phyloP scores from a whole-genome alignment of 352 stramenopile species.

The Phytopythium aichiense region DNA sequence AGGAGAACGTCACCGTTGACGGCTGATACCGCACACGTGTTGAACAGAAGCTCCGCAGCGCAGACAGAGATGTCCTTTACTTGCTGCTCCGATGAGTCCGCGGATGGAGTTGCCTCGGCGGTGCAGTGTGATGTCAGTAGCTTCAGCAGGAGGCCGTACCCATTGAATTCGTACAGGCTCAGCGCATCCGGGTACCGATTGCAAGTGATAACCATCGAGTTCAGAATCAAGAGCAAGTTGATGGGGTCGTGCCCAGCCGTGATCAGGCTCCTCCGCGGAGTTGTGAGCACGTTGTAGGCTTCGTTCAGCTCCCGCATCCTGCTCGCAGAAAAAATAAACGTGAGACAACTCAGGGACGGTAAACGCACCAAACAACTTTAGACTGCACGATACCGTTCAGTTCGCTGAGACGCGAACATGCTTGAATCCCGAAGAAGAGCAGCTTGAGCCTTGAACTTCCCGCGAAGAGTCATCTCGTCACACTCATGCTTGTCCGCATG shows the following conservation, averaged over 20 bases:
- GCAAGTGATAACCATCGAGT: constrained; percentile 63
- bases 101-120: constrained; percentile 28
- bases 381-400: constrained; percentile 29
- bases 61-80: constrained; percentile 53
- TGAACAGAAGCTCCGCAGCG: constrained; percentile 62
- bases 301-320: constrained; percentile 47
- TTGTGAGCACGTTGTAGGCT: constrained; percentile 66
- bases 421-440: constrained; percentile 26
- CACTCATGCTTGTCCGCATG: constrained; percentile 18
- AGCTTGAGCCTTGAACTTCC: constrained; percentile 52
- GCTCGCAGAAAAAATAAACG: constrained; percentile 5
- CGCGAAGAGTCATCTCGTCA: constrained; percentile 29
- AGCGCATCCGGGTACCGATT: constrained; percentile 52
- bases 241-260: constrained; percentile 65
- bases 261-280: constrained; percentile 59
- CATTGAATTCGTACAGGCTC: constrained; percentile 58
- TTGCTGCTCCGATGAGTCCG: constrained; percentile 41
- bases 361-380: neutral
- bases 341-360: neutral
- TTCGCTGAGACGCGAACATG: constrained; percentile 25
- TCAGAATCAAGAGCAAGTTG: constrained; percentile 64
- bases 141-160: constrained; percentile 57
- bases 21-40: constrained; percentile 56
- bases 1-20: constrained; percentile 48
- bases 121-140: constrained; percentile 63